These are phyloP conservation scores for Saussurea involucrata DNA, from an alignment of 129 eudicot genomes.

Conservation along the genomic window DNA sequence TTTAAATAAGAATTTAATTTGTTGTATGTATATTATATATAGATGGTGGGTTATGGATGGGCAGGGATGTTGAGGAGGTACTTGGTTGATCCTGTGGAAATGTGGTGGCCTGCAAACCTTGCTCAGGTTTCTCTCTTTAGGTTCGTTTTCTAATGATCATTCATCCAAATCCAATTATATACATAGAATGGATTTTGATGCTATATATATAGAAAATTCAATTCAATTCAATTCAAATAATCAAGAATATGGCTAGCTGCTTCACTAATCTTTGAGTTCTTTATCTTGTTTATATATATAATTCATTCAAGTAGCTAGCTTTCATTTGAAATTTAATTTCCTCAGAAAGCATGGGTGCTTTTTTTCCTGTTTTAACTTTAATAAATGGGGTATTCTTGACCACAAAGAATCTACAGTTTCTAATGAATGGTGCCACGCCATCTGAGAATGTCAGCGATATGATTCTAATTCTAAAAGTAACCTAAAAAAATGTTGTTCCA, in stretches of 20 bases:
- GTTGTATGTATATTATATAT: background rate
- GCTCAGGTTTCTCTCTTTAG: conserved; percentile 90
- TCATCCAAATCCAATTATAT: too few relatives aligned
- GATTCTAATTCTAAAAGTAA: background rate
- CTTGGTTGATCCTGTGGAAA: conserved; percentile 88
- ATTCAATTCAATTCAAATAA: background rate
- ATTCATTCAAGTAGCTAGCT: background rate
- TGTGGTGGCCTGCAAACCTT: conserved; percentile 97
- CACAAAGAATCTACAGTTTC: background rate
- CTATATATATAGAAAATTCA: background rate
- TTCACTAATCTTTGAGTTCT: background rate
- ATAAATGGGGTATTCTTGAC: background rate
- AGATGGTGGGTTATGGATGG: conserved; percentile 94
- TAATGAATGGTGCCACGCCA: background rate
- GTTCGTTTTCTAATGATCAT: conserved; percentile 20
- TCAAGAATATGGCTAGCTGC: background rate
- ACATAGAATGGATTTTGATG: background rate
- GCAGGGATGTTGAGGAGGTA: conserved; percentile 89
- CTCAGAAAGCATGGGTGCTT: background rate
- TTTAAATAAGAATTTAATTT: background rate
- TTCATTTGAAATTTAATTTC: background rate
- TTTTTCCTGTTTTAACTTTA: background rate
- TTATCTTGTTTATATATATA: background rate
- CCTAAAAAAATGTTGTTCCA: background rate
- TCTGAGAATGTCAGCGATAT: background rate